Evolutionary conservation across 495 filamentous ascomycete species (phyloP), one percentile per base, ranked within the genome.

Genomic region (Aspergillus ellipticus): DNA sequence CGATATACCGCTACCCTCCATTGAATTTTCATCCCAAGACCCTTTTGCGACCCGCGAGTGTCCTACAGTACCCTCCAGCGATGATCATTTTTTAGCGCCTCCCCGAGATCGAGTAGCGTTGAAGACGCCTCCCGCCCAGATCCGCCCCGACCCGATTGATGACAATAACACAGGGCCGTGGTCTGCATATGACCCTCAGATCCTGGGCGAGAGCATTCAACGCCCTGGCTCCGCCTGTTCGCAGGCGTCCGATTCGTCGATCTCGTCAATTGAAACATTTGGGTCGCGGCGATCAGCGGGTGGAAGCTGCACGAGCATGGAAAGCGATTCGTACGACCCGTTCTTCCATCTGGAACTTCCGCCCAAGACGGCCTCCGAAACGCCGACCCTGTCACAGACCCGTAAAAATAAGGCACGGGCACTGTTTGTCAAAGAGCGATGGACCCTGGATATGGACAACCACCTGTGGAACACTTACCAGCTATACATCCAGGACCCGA

Each of bases 381-480:
- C 70, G 55, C 63, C 76, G 19, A 65, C 72, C 10, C 51, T 71
- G 37, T 61, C 63, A 5, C 66, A 67, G 50, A 65, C 56, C 24
- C 58, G 57, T 19, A 54, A 22, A 21, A 58, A 66, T n/a, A 70
- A 62, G 28, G 46, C 60, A 15, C 57, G 35, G 53, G 57, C 53
- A 39, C 53, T 11, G 15, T 39, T 26, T 6, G 28, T 59, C 28
- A 69, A 68, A 57, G 73, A 71, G 11, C 61, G 70, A 26, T 98
- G 92, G 92, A 95, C 89, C 2, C 81, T 85, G 43, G 88, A 90
- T 17, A 95, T 96, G 90, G 92, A 92, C 70, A 85, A 86, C 33
- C 94, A 98, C 66, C 71, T 98, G 26, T 97, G 95, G 95, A 85
- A 88, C 31, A 92, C 89, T 2, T 97, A 96, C 65, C 75, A 89